These are phyloP conservation scores for Trichoderma harzianum DNA, from an alignment of 2,329 filamentous ascomycete genomes.

Conservation along the genomic window DNA sequence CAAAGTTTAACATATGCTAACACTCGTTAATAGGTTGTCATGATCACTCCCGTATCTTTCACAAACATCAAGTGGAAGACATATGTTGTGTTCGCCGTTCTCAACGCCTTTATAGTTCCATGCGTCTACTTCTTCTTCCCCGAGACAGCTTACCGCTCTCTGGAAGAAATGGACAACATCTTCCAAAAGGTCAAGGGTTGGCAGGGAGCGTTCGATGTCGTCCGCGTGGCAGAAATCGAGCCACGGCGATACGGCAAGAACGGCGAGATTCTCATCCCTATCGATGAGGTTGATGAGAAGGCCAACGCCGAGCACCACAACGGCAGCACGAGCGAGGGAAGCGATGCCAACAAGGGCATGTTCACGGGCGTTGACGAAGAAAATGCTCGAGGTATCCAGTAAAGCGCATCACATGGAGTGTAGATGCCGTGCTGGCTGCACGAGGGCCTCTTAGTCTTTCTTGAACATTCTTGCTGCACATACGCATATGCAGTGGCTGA, in stretches of 20 bases:
- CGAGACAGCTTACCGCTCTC: conserved; percentile 60
- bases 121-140: conserved; percentile 61
- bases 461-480: background rate
- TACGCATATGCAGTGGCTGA: background rate
- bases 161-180: conserved; percentile 66
- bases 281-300: conserved; percentile 42
- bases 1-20: background rate
- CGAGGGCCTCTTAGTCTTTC: background rate
- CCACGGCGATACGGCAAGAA: conserved; percentile 57
- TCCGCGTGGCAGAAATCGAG: conserved; percentile 42
- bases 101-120: conserved; percentile 59
- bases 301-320: conserved; percentile 28
- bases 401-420: background rate
- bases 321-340: conserved; percentile 27
- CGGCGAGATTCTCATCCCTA: conserved; percentile 52
- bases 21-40: conserved; percentile 43
- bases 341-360: conserved; percentile 25
- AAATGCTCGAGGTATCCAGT: conserved; percentile 27
- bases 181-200: conserved; percentile 54
- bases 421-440: background rate
- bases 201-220: conserved; percentile 34
- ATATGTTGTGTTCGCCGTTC: conserved; percentile 64
- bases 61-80: conserved; percentile 56
- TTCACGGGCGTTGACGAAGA: conserved; percentile 35
- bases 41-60: conserved; percentile 60